phyloP scores from a whole-genome alignment of 345 rosid species.

The Rhizophora mangle region DNA sequence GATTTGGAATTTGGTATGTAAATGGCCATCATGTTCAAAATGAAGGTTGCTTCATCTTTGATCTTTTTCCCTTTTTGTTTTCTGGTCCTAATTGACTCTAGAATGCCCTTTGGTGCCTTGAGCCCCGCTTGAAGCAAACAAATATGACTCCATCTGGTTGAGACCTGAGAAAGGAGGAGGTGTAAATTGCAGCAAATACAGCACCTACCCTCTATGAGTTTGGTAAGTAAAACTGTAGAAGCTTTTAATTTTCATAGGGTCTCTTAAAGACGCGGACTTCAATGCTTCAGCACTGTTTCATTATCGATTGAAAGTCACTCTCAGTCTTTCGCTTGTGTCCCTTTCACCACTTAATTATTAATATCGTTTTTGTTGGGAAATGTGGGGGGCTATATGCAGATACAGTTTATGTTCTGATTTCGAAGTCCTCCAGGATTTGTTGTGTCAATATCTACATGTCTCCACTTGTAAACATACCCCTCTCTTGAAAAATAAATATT shows the following conservation, averaged over 20 bases:
- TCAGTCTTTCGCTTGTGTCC: conserved; percentile 26
- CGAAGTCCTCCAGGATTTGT: background rate
- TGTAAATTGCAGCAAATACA: conserved; percentile 3
- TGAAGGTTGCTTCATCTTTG: background rate
- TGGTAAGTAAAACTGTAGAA: conserved; percentile 2
- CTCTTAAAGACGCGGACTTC: conserved; percentile 26
- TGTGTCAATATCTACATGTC: conserved; percentile 1
- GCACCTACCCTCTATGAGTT: conserved; percentile 10
- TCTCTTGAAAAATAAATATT: background rate
- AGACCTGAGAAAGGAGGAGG: background rate
- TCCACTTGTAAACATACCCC: background rate
- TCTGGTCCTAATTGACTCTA: background rate
- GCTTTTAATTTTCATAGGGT: conserved; percentile 12
- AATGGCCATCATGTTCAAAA: background rate
- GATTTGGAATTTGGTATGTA: background rate
- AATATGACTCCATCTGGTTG: background rate
- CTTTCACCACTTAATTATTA: conserved; percentile 9
- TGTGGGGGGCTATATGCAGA: conserved; percentile 15
- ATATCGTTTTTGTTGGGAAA: conserved; percentile 27
- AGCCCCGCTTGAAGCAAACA: conserved; percentile 3
- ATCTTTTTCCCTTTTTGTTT: background rate
- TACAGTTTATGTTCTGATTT: background rate
- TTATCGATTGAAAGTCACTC: conserved; percentile 24
- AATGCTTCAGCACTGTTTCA: conserved; percentile 27
- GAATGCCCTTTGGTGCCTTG: conserved; percentile 7